Base-by-base conservation (phyloP, 495 filamentous ascomycete species). In the Penicillium desertorum region DNA sequence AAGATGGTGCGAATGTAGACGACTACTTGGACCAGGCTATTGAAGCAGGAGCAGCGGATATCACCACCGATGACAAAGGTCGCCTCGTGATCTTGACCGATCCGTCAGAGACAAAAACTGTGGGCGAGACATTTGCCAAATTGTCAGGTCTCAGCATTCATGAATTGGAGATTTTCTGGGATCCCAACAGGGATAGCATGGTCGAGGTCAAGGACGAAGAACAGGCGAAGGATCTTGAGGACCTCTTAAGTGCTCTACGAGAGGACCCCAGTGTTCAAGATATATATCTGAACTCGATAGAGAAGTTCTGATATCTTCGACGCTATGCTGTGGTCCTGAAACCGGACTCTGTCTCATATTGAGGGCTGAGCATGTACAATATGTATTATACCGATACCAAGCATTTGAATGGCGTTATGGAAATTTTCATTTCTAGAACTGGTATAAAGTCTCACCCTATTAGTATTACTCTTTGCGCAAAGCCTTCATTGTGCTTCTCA, bases 401-500 rank as follows among this genome's bases (percentile, higher is more conserved):
- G 60, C 62, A 63, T 65, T 59, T 6, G n/a, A 58, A 43, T 9
- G 63, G 60, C 60, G 63, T 63, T 60, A 8, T 51, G 23, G 7
- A 20, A n/a, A 34, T 2, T 16, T 51, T 39, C 32, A 51, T 39
- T 37, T 25, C 14, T 25, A 19, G 16, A 27, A 9, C n/a, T 32
- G 29, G 17, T 46, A 14, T 44, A 5, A 20, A 44, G 2, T 16
- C 19, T 20, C 43, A 27, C 5, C 20, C 1, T 5, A 51, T 42
- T 37, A 51, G 25, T 27, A 37, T 65, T 36, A 75, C 47, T 77
- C 72, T 54, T 77, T 78, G 32, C 74, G 63, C 27, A 90, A 73
- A 32, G 84, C 82, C 69, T 88, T 92, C 85, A 96, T 91, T 11
- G 91, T 93, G 63, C 84, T 89, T 59, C 87, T 87, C 84, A 96